Conservation (phyloP, 1,284 basidiomycete species). For the Trichosporon asahii region DNA sequence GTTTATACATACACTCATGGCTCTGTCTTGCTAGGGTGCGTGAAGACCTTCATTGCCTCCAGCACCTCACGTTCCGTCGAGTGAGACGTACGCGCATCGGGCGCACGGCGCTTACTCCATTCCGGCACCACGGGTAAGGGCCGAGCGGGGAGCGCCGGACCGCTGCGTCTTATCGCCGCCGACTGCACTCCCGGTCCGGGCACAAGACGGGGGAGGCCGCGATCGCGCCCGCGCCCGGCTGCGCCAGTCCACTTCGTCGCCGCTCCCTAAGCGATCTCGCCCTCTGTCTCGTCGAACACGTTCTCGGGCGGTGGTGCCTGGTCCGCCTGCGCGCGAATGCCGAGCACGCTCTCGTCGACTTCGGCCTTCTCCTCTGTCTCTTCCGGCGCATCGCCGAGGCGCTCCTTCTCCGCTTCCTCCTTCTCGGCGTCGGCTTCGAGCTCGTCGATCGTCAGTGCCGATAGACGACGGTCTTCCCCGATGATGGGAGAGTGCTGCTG, state of each 20-base stretch:
- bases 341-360: constrained; percentile 16
- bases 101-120: not conserved
- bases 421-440: constrained; percentile 40
- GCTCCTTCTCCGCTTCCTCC: constrained; percentile 30
- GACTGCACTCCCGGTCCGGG: not conserved
- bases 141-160: not conserved
- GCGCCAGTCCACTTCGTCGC: not conserved
- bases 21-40: no score
- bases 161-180: not conserved
- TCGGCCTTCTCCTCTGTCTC: constrained; percentile 2
- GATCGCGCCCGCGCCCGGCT: no score
- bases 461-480: constrained; percentile 29
- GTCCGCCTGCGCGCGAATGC: constrained; percentile 21
- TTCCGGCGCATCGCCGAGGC: constrained; percentile 1
- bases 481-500: constrained; percentile 18
- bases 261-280: constrained; percentile 17
- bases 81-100: no score
- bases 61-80: no score
- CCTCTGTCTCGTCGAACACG: constrained; percentile 27
- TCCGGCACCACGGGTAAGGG: not conserved
- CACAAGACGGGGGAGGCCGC: no score
- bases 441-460: constrained; percentile 41
- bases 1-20: no score
- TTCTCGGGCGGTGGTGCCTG: constrained; percentile 17
- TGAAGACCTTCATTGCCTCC: no score